Percentiles rank a stretch among this genome's conserved stretches.
phyloP scores from a whole-genome alignment of 2,329 filamentous ascomycete species.

The Fusarium agapanthi region DNA sequence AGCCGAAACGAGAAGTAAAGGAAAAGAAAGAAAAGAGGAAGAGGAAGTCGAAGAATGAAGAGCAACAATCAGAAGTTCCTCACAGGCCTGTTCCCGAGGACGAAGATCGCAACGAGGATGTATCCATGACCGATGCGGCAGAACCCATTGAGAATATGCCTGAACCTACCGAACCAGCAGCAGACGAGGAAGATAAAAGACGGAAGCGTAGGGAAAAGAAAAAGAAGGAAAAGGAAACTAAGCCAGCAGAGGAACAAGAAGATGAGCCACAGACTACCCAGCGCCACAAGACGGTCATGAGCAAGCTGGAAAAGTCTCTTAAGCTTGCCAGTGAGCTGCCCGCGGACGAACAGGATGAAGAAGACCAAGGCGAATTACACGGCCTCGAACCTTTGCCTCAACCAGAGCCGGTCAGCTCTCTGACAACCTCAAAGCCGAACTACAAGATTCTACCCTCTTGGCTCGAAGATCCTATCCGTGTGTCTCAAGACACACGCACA shows the following conservation, averaged over 20 bases:
- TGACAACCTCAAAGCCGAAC: constrained; percentile 66
- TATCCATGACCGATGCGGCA: constrained; percentile 35
- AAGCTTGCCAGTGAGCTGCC: constrained; percentile 56
- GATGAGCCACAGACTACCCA: constrained; percentile 43
- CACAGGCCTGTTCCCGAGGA: not conserved
- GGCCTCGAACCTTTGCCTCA: constrained; percentile 86
- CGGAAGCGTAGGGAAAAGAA: constrained; percentile 45
- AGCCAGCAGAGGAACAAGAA: constrained; percentile 33
- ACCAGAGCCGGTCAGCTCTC: constrained; percentile 66
- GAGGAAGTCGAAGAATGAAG: constrained; percentile 13
- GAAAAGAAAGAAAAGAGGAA: constrained; percentile 18
- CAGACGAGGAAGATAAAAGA: constrained; percentile 17
- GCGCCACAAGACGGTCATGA: constrained; percentile 61
- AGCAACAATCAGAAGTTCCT: constrained; percentile 19
- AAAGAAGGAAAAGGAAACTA: constrained; percentile 42
- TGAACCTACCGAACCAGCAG: not conserved
- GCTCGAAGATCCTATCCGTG: constrained; percentile 79
- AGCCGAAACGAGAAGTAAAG: constrained; percentile 16
- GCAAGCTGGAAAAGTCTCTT: constrained; percentile 65
- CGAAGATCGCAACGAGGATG: constrained; percentile 31
- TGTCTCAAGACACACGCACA: constrained; percentile 66
- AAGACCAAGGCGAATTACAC: constrained; percentile 61
- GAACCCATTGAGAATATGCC: not conserved
- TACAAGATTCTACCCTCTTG: constrained; percentile 83
- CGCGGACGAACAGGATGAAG: constrained; percentile 45